Conservation (phyloP, 2,329 filamentous ascomycete genomes). For the Cyphellophora europaea region DNA sequence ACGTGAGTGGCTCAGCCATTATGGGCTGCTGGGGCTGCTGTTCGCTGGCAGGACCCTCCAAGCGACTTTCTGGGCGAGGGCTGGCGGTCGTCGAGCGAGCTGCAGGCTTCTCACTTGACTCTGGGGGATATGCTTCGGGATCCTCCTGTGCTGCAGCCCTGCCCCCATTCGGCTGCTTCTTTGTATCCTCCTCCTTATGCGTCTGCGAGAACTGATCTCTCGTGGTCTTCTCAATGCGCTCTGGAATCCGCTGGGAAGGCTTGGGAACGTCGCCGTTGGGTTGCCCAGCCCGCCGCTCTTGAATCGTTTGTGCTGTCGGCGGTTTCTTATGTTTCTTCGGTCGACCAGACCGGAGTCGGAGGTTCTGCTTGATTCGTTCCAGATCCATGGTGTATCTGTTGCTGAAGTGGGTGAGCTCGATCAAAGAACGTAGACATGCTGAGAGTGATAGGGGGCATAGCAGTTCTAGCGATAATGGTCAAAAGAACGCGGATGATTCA, state of each 20-base stretch:
- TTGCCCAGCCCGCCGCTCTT: neutral
- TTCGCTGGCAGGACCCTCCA: too few species aligned
- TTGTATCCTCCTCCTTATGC: neutral
- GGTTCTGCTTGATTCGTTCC: slow-evolving; percentile 18
- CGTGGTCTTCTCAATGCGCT: neutral
- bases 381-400: slow-evolving; percentile 18
- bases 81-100: neutral
- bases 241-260: too few species aligned
- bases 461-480: too few species aligned
- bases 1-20: neutral
- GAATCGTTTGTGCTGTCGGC: neutral
- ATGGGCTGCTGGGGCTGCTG: neutral
- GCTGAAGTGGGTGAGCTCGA: too few species aligned
- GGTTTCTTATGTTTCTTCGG: slow-evolving; percentile 6
- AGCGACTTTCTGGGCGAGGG: neutral
- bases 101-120: neutral
- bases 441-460: too few species aligned
- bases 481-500: too few species aligned
- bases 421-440: too few species aligned
- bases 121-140: neutral
- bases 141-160: neutral
- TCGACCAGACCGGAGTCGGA: slow-evolving; percentile 17
- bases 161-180: neutral
- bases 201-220: slow-evolving; percentile 1
- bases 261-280: too few species aligned